A percentile compares a stretch with the other conserved stretches of the same genome.
Evolutionary conservation across 2,329 filamentous ascomycete genomes (phyloP).

Genomic region (Macrophomina pseudophaseolina): DNA sequence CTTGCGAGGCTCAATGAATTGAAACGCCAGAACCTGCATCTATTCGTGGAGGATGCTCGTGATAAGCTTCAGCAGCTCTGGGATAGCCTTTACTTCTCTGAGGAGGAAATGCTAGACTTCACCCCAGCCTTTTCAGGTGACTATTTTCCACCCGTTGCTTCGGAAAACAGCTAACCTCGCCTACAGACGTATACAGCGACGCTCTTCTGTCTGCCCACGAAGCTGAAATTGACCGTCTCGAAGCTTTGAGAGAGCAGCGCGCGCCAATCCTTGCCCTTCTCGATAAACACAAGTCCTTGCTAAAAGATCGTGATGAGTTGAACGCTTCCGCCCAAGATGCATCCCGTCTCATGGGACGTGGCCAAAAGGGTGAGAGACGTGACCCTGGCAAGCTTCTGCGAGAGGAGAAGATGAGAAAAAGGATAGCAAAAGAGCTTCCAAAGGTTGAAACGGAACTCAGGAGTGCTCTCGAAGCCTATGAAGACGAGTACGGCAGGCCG

Average conservation of each 20-base stretch:
- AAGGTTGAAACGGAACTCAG: conserved; percentile 86
- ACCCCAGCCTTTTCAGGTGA: conserved; percentile 83
- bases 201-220: conserved; percentile 94
- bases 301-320: conserved; percentile 86
- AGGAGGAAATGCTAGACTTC: conserved; percentile 99
- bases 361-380: conserved; percentile 89
- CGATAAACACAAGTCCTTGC: conserved; percentile 79
- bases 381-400: conserved; percentile 92
- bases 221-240: conserved; percentile 81
- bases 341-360: conserved; percentile 87
- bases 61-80: conserved; percentile 92
- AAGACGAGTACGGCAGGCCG: conserved; percentile 90
- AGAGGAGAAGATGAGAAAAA: conserved; percentile 98
- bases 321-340: conserved; percentile 93
- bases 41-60: conserved; percentile 94
- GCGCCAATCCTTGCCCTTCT: conserved; percentile 81
- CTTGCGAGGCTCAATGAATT: conserved; percentile 84
- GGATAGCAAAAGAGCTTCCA: conserved; percentile 92
- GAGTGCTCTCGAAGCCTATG: conserved; percentile 82
- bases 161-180: conserved; percentile 25
- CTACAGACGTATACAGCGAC: conserved; percentile 85
- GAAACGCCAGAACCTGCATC: conserved; percentile 90
- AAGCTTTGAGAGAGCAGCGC: conserved; percentile 83
- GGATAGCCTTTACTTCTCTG: conserved; percentile 91
- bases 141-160: conserved; percentile 1